These are phyloP conservation scores for Wickerhamiella lipophila DNA, from an alignment of 805 yeast species.

Conservation along the genomic window DNA sequence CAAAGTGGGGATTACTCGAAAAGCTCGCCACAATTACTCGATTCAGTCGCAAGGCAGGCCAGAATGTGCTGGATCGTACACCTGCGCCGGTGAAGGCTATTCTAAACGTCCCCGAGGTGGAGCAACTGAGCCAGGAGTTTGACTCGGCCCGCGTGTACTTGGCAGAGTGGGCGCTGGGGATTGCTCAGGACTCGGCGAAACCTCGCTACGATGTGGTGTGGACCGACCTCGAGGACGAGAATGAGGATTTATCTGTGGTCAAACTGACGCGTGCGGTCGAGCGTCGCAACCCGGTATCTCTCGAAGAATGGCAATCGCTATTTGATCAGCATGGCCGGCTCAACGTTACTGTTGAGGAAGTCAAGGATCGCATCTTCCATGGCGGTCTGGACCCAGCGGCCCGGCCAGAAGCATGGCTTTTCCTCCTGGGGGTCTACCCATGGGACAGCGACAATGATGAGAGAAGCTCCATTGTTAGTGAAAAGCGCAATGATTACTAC, in stretches of 20 bases:
- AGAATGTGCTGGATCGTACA: slow-evolving; percentile 42
- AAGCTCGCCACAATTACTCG: slow-evolving; percentile 68
- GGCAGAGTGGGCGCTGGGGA: slow-evolving; percentile 94
- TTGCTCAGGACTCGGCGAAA: slow-evolving; percentile 78
- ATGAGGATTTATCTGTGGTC: slow-evolving; percentile 34
- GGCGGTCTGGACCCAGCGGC: slow-evolving; percentile 60
- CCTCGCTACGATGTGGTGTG: slow-evolving; percentile 31
- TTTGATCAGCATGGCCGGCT: slow-evolving; percentile 73
- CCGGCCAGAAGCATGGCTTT: slow-evolving; percentile 74
- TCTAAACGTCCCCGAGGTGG: slow-evolving; percentile 67
- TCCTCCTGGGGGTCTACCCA: slow-evolving; percentile 68
- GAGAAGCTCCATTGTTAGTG: slow-evolving; percentile 43
- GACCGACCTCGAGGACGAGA: slow-evolving; percentile 27
- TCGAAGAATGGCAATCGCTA: slow-evolving; percentile 70
- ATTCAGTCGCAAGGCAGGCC: slow-evolving; percentile 50
- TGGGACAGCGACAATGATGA: slow-evolving; percentile 75
- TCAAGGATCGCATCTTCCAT: slow-evolving; percentile 74
- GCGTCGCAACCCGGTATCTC: slow-evolving; percentile 52
- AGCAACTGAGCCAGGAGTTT: slow-evolving; percentile 71
- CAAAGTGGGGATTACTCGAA: slow-evolving; percentile 80
- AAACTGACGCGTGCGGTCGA: slow-evolving; percentile 43
- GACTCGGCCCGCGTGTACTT: slow-evolving; percentile 84
- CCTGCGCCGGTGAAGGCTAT: slow-evolving; percentile 48
- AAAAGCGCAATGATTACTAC: slow-evolving; percentile 48
- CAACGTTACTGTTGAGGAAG: slow-evolving; percentile 59